Conservation (phyloP, 495 filamentous ascomycete genomes). For the Aspergillus panamensis region DNA sequence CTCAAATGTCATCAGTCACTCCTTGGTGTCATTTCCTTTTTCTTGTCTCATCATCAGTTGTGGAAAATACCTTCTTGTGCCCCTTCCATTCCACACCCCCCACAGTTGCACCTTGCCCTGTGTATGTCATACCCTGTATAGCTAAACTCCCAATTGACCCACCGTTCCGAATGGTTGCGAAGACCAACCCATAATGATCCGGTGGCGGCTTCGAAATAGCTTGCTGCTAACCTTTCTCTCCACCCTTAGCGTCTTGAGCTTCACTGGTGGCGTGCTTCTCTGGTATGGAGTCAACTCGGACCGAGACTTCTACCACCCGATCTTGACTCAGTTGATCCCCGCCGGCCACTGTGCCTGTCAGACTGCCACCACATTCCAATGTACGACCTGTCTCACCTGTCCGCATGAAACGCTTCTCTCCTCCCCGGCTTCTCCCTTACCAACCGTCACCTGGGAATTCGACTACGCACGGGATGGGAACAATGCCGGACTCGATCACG, state of each 20-base stretch:
- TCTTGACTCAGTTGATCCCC: conserved; percentile 40
- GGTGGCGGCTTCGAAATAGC: conserved; percentile 25
- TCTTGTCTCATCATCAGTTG: no score
- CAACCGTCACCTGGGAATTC: conserved; percentile 32
- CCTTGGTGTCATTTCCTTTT: no score
- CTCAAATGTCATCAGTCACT: no score
- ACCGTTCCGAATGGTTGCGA: neutral
- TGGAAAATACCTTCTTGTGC: no score
- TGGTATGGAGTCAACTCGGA: conserved; percentile 45
- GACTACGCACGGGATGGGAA: conserved; percentile 33
- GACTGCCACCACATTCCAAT: conserved; percentile 41
- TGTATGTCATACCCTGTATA: neutral
- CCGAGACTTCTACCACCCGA: conserved; percentile 34
- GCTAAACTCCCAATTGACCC: neutral
- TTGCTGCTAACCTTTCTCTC: conserved; percentile 26
- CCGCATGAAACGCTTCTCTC: conserved; percentile 19
- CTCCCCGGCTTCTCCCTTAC: conserved; percentile 14
- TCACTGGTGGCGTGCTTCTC: conserved; percentile 24
- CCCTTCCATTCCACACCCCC: neutral
- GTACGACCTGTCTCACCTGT: conserved; percentile 38
- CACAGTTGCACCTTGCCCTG: neutral
- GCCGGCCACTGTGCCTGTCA: conserved; percentile 42
- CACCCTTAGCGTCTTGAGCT: conserved; percentile 20
- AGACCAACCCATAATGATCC: conserved; percentile 11
- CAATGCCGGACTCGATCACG: conserved; percentile 33